A percentile compares a stretch with the other conserved stretches of the same genome.
phyloP scores from a whole-genome alignment of 371 early-diverging fungal species.

The Lichtheimia corymbifera region DNA sequence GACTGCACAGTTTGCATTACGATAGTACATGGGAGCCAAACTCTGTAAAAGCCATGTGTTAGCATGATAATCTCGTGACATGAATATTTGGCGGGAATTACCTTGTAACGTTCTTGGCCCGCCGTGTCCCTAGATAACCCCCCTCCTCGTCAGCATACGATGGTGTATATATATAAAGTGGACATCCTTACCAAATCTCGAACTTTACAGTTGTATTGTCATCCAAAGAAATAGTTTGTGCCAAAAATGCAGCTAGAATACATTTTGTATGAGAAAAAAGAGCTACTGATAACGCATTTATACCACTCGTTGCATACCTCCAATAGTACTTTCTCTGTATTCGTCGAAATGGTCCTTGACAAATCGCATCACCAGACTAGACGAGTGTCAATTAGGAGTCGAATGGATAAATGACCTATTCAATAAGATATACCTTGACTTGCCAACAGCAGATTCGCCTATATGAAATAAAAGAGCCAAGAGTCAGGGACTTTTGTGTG shows the following conservation, averaged over 20 bases:
- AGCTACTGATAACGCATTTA: neutral
- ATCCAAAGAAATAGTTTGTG: conserved; percentile 73
- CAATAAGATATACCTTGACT: conserved; percentile 67
- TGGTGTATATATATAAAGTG: conserved; percentile 6
- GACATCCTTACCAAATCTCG: conserved; percentile 75
- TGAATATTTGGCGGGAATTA: conserved; percentile 21
- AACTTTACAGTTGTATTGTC: conserved; percentile 77
- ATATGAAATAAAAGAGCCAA: conserved; percentile 1
- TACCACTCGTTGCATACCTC: conserved; percentile 60
- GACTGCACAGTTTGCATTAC: conserved; percentile 95
- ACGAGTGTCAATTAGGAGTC: neutral
- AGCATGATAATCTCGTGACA: neutral
- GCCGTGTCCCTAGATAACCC: conserved; percentile 82
- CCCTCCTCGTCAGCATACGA: neutral
- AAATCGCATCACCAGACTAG: conserved; percentile 90
- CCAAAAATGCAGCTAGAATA: conserved; percentile 81
- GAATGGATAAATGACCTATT: neutral
- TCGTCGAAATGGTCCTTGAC: conserved; percentile 97
- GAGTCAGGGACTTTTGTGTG: neutral
- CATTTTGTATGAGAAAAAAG: conserved; percentile 39
- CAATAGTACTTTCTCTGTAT: conserved; percentile 97
- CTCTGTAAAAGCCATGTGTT: conserved; percentile 51
- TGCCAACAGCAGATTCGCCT: conserved; percentile 91
- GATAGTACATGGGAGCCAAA: conserved; percentile 99
- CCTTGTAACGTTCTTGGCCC: conserved; percentile 94